Conservation (phyloP, 1,284 basidiomycete species). For the Rhodotorula sp. region DNA sequence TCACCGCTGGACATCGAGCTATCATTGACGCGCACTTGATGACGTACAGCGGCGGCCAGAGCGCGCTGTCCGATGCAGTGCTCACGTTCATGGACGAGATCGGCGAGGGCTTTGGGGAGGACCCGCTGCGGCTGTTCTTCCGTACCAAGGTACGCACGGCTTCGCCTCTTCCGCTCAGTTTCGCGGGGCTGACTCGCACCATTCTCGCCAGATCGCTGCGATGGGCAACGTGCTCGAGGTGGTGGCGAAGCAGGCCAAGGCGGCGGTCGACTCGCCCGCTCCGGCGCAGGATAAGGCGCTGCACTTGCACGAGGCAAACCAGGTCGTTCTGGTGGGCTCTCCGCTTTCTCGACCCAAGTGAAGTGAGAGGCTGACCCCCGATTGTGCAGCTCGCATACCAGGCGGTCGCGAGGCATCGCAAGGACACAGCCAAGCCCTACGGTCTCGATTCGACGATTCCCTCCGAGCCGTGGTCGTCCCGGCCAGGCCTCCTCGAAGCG, state of each 20-base stretch:
- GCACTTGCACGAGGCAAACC: slow-evolving; percentile 69
- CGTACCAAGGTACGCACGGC: slow-evolving; percentile 59
- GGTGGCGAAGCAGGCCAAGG: slow-evolving; percentile 47
- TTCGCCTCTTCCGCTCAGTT: slow-evolving; percentile 1
- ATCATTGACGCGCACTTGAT: neutral
- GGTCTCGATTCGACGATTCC: slow-evolving; percentile 63
- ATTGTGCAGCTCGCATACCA: slow-evolving; percentile 64
- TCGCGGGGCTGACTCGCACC: no score
- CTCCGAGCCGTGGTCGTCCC: slow-evolving; percentile 78
- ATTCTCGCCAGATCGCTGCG: slow-evolving; percentile 41
- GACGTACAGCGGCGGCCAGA: slow-evolving; percentile 24
- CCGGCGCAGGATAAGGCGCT: slow-evolving; percentile 48
- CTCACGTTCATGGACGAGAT: slow-evolving; percentile 60
- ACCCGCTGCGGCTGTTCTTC: slow-evolving; percentile 83
- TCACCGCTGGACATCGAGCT: neutral
- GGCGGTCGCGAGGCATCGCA: slow-evolving; percentile 71
- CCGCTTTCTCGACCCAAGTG: neutral
- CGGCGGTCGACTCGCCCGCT: slow-evolving; percentile 29
- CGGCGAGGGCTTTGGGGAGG: slow-evolving; percentile 61
- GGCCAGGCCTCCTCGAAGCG: slow-evolving; percentile 65
- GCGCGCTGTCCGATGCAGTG: slow-evolving; percentile 57
- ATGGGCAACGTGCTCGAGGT: slow-evolving; percentile 50
- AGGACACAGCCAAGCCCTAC: slow-evolving; percentile 70
- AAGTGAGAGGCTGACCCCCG: neutral
- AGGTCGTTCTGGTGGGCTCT: slow-evolving; percentile 64